A percentile compares a stretch with the other conserved stretches of the same genome.
Conservation (phyloP, 768 basidiomycete species). For the Paxillus involutus region DNA sequence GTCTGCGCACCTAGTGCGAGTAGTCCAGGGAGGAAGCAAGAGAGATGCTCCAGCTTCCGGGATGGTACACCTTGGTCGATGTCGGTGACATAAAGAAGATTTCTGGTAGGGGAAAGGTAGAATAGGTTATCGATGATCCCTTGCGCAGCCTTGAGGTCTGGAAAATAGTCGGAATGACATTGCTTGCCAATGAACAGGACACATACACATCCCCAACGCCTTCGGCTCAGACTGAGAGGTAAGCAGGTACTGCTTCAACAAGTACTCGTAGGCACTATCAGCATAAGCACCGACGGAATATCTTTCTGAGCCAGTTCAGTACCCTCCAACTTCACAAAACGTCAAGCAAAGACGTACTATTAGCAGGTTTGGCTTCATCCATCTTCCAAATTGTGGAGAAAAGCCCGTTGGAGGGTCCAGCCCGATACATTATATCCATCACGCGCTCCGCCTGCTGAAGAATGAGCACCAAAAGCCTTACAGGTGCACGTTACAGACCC, state of each 20-base stretch:
- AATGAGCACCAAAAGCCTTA: neutral
- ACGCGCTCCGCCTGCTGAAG: slow-evolving; percentile 34
- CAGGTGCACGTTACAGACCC: slow-evolving; percentile 13
- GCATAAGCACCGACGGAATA: slow-evolving; percentile 56
- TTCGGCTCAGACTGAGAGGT: slow-evolving; percentile 44
- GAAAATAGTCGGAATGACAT: neutral
- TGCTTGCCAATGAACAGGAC: neutral
- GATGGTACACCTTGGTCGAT: slow-evolving; percentile 32
- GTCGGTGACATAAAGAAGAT: slow-evolving; percentile 67
- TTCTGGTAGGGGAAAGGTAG: slow-evolving; percentile 54
- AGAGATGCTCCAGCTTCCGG: slow-evolving; percentile 61
- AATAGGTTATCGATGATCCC: slow-evolving; percentile 59
- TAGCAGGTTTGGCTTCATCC: slow-evolving; percentile 15
- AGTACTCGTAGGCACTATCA: slow-evolving; percentile 69
- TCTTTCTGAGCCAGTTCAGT: slow-evolving; percentile 28
- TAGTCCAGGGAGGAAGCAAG: slow-evolving; percentile 69
- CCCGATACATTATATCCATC: slow-evolving; percentile 27
- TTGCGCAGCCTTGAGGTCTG: slow-evolving; percentile 51
- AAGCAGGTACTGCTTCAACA: slow-evolving; percentile 64
- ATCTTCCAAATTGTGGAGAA: slow-evolving; percentile 24
- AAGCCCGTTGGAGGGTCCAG: slow-evolving; percentile 5
- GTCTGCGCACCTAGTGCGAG: slow-evolving; percentile 61
- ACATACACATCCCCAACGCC: slow-evolving; percentile 53
- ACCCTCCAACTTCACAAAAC: neutral
- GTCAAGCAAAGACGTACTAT: slow-evolving; percentile 10